Base-by-base conservation (phyloP, 73 alveolate genomes). In the Blepharisma japonicum region DNA sequence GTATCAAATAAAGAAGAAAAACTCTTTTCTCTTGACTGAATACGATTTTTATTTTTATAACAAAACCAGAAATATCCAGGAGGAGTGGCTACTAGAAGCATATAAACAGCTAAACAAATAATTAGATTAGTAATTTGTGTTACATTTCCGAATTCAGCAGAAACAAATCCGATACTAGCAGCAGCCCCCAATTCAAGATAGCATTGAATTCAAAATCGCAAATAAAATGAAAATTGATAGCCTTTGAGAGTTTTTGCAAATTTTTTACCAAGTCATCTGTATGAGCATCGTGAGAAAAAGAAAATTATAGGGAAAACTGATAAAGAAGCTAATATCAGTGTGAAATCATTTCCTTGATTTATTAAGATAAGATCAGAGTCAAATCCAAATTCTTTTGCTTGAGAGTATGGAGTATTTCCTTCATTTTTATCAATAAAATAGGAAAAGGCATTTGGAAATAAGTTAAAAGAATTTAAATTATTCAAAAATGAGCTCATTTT, bases 181-280 rank as follows among this genome's bases (percentile, higher is more conserved):
- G 74, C 38, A 61, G 46, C 74, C 4, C 14, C 14, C 11, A 61
- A 2, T 14, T 61, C 74, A 20, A 61, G 47, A 61, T 61, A 61
- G 23, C 49, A 61, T 14, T n/a, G 14, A 61, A 61, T 61, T 39
- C 74, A 61, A 61, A 61, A 61, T 25, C 74, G 14, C 14, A 61
- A 14, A 2, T 14, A 20, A n/a, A 39, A n/a, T 18, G 49, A 0
- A 25, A 14, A 61, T 61, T 61, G 14, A 25, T 61, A 61, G 18
- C 46, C 23, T 18, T 8, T 8, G 11, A 61, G 14, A 61, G 18
- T 61, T 9, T 25, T 14, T 20, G 14, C 5, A 20, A 61, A 14
- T 61, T n/a, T 61, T 61, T n/a, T 25, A 2, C 23, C 18, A 32
- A 32, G 42, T 3, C 42, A 32, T 32, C 42, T 32, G 3, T 32